Evolutionary conservation across 1,284 basidiomycete species (phyloP), one percentile per base, ranked within the genome.

Genomic region (Crepidotus sp.): DNA sequence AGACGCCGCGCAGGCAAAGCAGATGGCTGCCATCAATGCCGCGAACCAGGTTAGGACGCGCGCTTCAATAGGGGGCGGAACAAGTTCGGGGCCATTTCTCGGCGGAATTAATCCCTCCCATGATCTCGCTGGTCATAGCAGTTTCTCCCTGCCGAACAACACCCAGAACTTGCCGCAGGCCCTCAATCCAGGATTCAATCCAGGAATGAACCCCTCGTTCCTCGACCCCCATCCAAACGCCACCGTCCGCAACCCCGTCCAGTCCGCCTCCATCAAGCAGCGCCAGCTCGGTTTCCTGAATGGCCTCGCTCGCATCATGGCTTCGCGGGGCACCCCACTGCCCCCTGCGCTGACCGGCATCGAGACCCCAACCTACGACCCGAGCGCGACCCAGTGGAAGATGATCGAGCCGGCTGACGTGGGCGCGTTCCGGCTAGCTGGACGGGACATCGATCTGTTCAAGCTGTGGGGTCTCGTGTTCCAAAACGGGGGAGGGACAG

Each of bases 401-500:
- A 61, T 64, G 37, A 61, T 87, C 46, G 83, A 86, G 48, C 65
- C 70, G 31, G 72, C 67, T 21, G 83, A 83, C 49, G 51, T 69
- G 13, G 84, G 83, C 34, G 62, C 69, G 30, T 67, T 87, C 55
- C 74, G 76, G 46, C 57, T 92, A 34, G 77, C 80, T 3, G 86
- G 85, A 15, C 86, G 79, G 61, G 87, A 91, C 57, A 69, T 91
- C 39, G 82, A 83, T 54, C 60, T 92, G 31, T 83, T 85, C 62
- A 80, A 69, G 53, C 62, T 88, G 6, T 87, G 79, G 77, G 67
- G 65, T 9, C 47, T 74, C 31, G 77, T 83, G 30, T 62, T 65
- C 45, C 66, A 73, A 49, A 55, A 63, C 27, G 83, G 84, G 29
- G 83, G 83, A 25, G 64, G 68, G 13, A 60, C 64, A 51, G 73